phyloP scores from a whole-genome alignment of 805 yeast species.

The Allodekkera sacchari region DNA sequence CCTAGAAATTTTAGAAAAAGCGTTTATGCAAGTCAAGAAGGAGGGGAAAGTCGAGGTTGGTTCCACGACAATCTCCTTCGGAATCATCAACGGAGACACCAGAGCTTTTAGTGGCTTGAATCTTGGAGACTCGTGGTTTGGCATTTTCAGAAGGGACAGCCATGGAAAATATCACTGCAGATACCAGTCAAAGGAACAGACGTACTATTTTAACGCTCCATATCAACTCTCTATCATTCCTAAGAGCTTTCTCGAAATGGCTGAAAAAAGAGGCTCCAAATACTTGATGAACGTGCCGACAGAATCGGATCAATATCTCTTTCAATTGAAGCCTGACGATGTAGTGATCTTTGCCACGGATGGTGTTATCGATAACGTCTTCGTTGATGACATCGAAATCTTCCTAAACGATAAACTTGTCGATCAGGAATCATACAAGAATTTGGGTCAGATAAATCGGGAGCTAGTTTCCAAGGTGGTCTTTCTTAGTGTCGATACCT shows the following conservation, averaged over 20 bases:
- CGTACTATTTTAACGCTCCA: conserved; percentile 87
- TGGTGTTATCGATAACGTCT: conserved; percentile 85
- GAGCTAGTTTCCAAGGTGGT: conserved; percentile 60
- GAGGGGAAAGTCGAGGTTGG: conserved; percentile 73
- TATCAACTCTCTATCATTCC: conserved; percentile 86
- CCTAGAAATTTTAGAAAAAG: conserved; percentile 41
- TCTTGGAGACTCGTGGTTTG: conserved; percentile 93
- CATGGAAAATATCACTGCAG: conserved; percentile 35
- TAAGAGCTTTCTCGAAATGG: conserved; percentile 41
- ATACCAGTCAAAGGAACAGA: conserved; percentile 65
- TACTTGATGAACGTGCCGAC: conserved; percentile 66
- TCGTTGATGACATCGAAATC: conserved; percentile 60
- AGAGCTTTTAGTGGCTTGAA: conserved; percentile 60
- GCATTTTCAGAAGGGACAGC: conserved; percentile 51
- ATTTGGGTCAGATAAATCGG: conserved; percentile 34
- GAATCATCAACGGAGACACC: conserved; percentile 48
- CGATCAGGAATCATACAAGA: conserved; percentile 12
- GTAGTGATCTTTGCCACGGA: conserved; percentile 84
- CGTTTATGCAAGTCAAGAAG: conserved; percentile 45
- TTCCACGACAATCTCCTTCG: conserved; percentile 88
- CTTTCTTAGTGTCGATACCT: conserved; percentile 59
- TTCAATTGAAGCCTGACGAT: conserved; percentile 64
- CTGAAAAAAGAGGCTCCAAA: conserved; percentile 45
- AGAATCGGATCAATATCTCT: conserved; percentile 57
- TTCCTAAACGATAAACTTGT: conserved; percentile 51